Conservation (phyloP, 768 basidiomycete genomes). For the Amanita pseudoporphyria region DNA sequence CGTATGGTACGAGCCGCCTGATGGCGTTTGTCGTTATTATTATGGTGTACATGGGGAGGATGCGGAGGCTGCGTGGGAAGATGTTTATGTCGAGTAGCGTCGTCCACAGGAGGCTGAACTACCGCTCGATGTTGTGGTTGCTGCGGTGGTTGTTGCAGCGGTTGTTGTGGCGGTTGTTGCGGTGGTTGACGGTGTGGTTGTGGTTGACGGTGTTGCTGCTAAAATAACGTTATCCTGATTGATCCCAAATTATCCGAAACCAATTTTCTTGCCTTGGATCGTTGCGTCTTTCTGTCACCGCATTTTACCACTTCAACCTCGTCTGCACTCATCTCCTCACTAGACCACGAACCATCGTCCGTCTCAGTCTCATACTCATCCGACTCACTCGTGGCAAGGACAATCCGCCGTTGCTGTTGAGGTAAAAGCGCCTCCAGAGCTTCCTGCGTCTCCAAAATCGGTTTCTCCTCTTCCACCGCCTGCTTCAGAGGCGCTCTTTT, state of each 20-base stretch:
- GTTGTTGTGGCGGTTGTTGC: conserved; percentile 9
- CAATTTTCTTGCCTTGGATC: neutral
- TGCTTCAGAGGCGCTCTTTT: neutral
- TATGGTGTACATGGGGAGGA: conserved; percentile 9
- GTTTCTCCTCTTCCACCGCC: conserved; percentile 2
- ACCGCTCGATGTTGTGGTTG: conserved; percentile 13
- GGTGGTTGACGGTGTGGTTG: too few relatives aligned
- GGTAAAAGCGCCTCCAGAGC: conserved; percentile 20
- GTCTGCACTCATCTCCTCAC: conserved; percentile 40
- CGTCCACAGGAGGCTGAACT: conserved; percentile 1
- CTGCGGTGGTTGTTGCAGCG: conserved; percentile 8
- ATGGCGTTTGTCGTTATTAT: conserved; percentile 9
- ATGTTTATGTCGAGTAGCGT: conserved; percentile 15
- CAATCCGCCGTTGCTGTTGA: conserved; percentile 32
- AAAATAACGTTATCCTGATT: neutral
- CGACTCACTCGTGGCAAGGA: conserved; percentile 44
- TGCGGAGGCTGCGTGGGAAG: conserved; percentile 12
- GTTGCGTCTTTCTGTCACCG: neutral
- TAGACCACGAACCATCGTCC: conserved; percentile 45
- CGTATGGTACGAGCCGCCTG: conserved; percentile 13
- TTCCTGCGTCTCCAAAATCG: conserved; percentile 8
- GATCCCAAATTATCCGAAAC: neutral
- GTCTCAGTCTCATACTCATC: conserved; percentile 40
- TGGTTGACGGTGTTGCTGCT: too few relatives aligned
- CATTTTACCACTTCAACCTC: neutral